Evolutionary conservation across 768 basidiomycete genomes (phyloP), one percentile per base, ranked within the genome.

Genomic region (Boletus sensibilis): DNA sequence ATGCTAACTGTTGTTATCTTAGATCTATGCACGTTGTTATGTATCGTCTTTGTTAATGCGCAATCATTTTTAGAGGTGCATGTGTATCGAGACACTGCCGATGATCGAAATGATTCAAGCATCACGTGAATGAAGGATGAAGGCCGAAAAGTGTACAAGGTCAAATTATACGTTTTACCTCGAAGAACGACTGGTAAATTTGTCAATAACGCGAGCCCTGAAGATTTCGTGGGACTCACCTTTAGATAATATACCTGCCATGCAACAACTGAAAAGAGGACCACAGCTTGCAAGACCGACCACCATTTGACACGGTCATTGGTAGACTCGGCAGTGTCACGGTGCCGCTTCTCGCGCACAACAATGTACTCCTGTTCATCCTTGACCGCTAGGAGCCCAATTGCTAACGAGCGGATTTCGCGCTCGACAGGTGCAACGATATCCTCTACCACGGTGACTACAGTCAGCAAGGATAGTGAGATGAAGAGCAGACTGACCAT

Each of bases 281-380:
- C 89, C 39, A 91, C 68, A 5, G 90, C 81, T 72, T 99, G 97
- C 8, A 94, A 70, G 58, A 99, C 87, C 3, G 94, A 95, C 97
- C 97, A 99, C 94, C 94, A 98, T 76, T 98, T 98, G 51, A 99
- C 96, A 38, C 97, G 86, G 38, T 89, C 82, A 70, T 98, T 98
- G 20, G 92, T 92, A 1, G 84, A 96, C 78, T 91, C 92, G 10
- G 92, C 88, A 49, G 97, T 99, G 71, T 98, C 92, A 52, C 97
- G 81, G 72, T 99, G 97, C 40, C 87, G 87, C 57, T 82, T 82
- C 73, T 99, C 97, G 48, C 97, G 83, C 29, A 98, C 87, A 33
- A 96, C 90, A 60, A 99, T 94, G 74, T 99, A 99, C 74, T 98
- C 97, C 71, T 98, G 96, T 71, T 99, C 97, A 67, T 99, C 97